Conservation (phyloP, 2,329 filamentous ascomycete species). For the Sporothrix variecibatus region DNA sequence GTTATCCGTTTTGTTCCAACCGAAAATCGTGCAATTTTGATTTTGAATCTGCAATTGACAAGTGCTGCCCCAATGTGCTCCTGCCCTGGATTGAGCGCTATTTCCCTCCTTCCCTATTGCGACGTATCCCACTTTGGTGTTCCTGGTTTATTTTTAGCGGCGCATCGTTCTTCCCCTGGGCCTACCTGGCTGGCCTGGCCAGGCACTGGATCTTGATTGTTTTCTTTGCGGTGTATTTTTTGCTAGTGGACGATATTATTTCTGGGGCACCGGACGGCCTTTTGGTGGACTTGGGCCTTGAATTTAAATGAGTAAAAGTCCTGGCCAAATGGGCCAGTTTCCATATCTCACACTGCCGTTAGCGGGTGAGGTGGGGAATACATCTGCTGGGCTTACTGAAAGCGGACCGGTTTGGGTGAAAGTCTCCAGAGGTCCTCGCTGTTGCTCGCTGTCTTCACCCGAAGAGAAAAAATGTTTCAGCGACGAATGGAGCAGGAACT, state of each 20-base stretch:
- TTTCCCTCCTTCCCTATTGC: neutral
- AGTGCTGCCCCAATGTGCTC: neutral
- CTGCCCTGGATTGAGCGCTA: neutral
- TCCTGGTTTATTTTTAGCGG: conserved; percentile 23
- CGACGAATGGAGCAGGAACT: conserved; percentile 17
- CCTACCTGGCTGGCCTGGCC: neutral
- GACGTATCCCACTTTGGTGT: neutral
- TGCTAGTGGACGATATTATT: neutral
- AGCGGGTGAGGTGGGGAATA: neutral
- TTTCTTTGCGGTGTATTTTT: neutral
- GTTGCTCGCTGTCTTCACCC: neutral
- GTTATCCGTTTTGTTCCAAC: neutral
- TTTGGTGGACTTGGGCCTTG: neutral
- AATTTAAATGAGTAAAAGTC: neutral
- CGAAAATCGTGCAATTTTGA: neutral
- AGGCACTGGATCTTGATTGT: neutral
- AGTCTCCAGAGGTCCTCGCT: neutral
- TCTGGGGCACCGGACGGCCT: neutral
- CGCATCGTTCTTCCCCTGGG: neutral
- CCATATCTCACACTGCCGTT: conserved; percentile 6
- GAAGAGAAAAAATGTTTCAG: conserved; percentile 18
- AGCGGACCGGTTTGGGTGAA: neutral
- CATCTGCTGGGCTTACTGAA: conserved; percentile 6
- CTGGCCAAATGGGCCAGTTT: neutral
- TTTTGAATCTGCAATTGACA: neutral